Percentiles rank a stretch among this genome's conserved stretches.
phyloP scores from a whole-genome alignment of 208 protist species.

The Trypanosoma scelopori region DNA sequence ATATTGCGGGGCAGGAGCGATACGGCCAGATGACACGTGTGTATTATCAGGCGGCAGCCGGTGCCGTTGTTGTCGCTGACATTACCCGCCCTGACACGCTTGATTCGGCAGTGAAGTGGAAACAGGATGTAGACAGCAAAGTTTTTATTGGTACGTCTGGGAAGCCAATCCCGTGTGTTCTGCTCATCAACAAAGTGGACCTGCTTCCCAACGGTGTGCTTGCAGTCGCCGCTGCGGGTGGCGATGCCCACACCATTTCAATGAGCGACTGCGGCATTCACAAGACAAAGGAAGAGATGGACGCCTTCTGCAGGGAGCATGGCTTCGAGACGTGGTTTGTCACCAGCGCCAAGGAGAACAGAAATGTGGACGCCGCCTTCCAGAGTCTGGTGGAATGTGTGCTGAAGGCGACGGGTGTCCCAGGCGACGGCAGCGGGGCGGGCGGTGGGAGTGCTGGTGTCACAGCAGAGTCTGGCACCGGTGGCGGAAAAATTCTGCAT shows the following conservation, averaged over 20 bases:
- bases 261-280: slow-evolving; percentile 32
- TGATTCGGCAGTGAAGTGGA: slow-evolving; percentile 84
- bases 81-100: slow-evolving; percentile 91
- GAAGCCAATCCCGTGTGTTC: slow-evolving; percentile 48
- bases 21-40: slow-evolving; percentile 87
- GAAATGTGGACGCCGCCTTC: slow-evolving; percentile 79
- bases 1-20: slow-evolving; percentile 86
- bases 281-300: slow-evolving; percentile 68
- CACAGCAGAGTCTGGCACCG: not conserved
- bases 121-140: slow-evolving; percentile 68
- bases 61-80: slow-evolving; percentile 95
- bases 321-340: slow-evolving; percentile 79
- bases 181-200: slow-evolving; percentile 85
- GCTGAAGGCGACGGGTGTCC: slow-evolving; percentile 11
- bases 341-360: slow-evolving; percentile 88
- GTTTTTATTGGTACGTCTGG: slow-evolving; percentile 45
- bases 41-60: slow-evolving; percentile 90
- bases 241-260: not conserved
- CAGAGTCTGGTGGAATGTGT: slow-evolving; percentile 60
- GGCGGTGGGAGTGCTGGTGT: not conserved
- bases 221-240: slow-evolving; percentile 32
- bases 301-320: slow-evolving; percentile 71
- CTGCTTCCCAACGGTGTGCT: slow-evolving; percentile 53
- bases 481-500: slow-evolving; percentile 13
- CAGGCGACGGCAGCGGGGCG: not conserved